These are phyloP conservation scores for Neonectria faginata DNA, from an alignment of 2,329 filamentous ascomycete genomes.

Conservation along the genomic window DNA sequence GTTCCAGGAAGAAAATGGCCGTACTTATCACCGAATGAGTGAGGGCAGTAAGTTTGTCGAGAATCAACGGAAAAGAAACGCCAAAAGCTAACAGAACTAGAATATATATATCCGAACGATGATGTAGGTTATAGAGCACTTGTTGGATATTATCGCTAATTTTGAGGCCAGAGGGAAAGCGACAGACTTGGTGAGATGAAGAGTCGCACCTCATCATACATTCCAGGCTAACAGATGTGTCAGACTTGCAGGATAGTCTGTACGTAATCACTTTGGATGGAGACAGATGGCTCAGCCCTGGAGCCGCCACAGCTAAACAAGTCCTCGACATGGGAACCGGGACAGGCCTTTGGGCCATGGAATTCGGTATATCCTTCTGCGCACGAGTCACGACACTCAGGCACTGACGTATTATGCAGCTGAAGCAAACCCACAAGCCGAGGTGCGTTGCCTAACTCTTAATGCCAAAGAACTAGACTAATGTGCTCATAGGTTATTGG, in stretches of 20 bases:
- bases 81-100: not conserved
- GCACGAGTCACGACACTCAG: not conserved
- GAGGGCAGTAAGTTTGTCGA: not conserved
- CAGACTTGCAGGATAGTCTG: not conserved
- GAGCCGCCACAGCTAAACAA: not conserved
- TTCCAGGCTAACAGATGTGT: not conserved
- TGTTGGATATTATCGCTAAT: not conserved
- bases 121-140: not conserved
- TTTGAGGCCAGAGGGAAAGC: not conserved
- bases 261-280: not conserved
- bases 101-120: constrained; percentile 4
- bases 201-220: not conserved
- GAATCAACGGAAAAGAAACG: not conserved
- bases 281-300: not conserved
- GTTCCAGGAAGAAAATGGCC: constrained; percentile 1
- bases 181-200: not conserved
- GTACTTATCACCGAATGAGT: constrained; percentile 2
- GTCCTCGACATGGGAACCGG: not conserved
- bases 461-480: not conserved
- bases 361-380: not conserved
- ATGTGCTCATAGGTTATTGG: not conserved
- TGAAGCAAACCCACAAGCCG: not conserved
- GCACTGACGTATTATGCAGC: not conserved
- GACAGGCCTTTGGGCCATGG: not conserved
- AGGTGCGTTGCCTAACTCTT: not conserved